phyloP scores from a whole-genome alignment of 495 filamentous ascomycete species.

The Letharia lupina region DNA sequence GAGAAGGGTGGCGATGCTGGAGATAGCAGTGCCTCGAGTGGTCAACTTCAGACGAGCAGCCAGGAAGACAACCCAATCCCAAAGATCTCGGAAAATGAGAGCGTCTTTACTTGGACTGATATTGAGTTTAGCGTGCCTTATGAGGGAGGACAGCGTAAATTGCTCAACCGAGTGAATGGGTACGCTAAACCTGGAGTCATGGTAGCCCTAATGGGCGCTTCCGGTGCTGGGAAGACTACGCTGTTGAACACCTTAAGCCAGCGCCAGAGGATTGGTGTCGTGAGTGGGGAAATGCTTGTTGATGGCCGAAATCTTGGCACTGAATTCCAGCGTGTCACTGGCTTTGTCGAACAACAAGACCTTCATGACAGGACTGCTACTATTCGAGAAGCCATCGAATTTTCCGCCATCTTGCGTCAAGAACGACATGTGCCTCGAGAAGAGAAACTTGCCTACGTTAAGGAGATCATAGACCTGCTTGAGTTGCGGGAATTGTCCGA shows the following conservation, averaged over 20 bases:
- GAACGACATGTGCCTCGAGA: slow-evolving; percentile 38
- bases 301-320: slow-evolving; percentile 59
- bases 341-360: slow-evolving; percentile 85
- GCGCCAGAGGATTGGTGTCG: slow-evolving; percentile 62
- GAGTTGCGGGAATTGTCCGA: slow-evolving; percentile 50
- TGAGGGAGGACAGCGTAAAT: slow-evolving; percentile 56
- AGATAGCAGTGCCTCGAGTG: slow-evolving; percentile 38
- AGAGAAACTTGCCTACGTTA: slow-evolving; percentile 53
- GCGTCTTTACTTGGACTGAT: slow-evolving; percentile 67
- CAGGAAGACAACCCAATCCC: slow-evolving; percentile 40
- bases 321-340: slow-evolving; percentile 73
- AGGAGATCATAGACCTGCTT: slow-evolving; percentile 52
- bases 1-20: slow-evolving; percentile 34
- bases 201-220: slow-evolving; percentile 76
- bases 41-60: slow-evolving; percentile 36
- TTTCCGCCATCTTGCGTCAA: slow-evolving; percentile 58
- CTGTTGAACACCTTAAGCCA: slow-evolving; percentile 69
- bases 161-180: slow-evolving; percentile 65
- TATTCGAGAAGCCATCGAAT: slow-evolving; percentile 58
- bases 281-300: slow-evolving; percentile 67
- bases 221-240: slow-evolving; percentile 77
- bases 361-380: slow-evolving; percentile 62
- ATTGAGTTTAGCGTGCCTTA: slow-evolving; percentile 67
- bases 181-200: slow-evolving; percentile 75
- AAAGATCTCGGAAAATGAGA: slow-evolving; percentile 51